Percentiles rank a stretch among this genome's conserved stretches.
Evolutionary conservation across 2,329 filamentous ascomycete genomes (phyloP).

Genomic region (Neofusicoccum parvum): DNA sequence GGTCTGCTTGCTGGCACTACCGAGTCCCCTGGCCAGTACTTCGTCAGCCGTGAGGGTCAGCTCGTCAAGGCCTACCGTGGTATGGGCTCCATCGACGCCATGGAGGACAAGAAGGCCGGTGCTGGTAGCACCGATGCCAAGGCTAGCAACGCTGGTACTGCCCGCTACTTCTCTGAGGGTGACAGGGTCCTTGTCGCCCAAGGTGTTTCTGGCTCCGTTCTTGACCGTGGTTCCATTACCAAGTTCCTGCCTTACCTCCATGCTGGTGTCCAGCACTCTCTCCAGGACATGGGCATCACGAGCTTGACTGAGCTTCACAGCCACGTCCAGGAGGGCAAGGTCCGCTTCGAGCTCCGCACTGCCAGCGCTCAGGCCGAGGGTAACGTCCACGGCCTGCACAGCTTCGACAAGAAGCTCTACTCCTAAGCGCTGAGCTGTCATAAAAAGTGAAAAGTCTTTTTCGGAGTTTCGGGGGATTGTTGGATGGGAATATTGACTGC

Average conservation of each 20-base stretch:
- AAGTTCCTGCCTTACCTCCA: conserved; percentile 97
- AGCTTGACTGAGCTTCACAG: conserved; percentile 77
- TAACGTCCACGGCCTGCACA: conserved; percentile 93
- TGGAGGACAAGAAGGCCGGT: conserved; percentile 98
- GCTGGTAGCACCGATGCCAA: conserved; percentile 69
- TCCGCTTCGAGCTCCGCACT: conserved; percentile 92
- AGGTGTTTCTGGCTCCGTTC: conserved; percentile 86
- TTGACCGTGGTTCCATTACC: conserved; percentile 80
- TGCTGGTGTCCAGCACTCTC: conserved; percentile 92
- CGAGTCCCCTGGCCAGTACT: conserved; percentile 95
- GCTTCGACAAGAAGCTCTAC: conserved; percentile 99
- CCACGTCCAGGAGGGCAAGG: conserved; percentile 70
- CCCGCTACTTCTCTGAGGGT: conserved; percentile 97
- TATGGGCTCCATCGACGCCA: conserved; percentile 98
- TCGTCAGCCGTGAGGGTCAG: conserved; percentile 94
- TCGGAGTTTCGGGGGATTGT: conserved; percentile 11
- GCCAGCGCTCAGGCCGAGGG: conserved; percentile 95
- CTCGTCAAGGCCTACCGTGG: conserved; percentile 99
- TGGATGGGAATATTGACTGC: conserved; percentile 15
- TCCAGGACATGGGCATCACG: conserved; percentile 91
- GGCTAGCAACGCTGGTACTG: conserved; percentile 87
- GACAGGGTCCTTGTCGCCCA: conserved; percentile 94
- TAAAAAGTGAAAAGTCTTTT: conserved; percentile 19
- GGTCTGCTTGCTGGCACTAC: conserved; percentile 95
- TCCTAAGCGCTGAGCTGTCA: conserved; percentile 57